phyloP scores from a whole-genome alignment of 2,329 filamentous ascomycete genomes.

The Fusarium sp. region DNA sequence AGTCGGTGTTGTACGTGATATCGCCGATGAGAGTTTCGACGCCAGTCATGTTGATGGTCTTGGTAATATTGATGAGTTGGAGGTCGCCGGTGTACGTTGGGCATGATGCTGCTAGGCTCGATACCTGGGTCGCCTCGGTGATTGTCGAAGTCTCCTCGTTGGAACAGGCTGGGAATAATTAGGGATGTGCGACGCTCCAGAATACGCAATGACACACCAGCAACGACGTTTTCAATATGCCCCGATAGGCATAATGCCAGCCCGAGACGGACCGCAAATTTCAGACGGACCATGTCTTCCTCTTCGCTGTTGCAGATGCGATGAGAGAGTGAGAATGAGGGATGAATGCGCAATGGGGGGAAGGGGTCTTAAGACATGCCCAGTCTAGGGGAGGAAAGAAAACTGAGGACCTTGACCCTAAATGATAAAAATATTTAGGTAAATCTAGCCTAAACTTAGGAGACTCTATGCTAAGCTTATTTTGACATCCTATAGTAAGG shows the following conservation, averaged over 20 bases:
- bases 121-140: neutral
- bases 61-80: neutral
- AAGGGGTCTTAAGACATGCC: neutral
- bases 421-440: too few species aligned
- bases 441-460: too few species aligned
- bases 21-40: neutral
- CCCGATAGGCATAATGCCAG: accelerated
- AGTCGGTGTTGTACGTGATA: neutral
- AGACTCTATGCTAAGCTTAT: too few species aligned
- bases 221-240: accelerated
- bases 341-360: neutral
- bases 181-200: accelerated
- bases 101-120: neutral
- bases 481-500: too few species aligned
- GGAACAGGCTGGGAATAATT: neutral
- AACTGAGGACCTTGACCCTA: too few species aligned
- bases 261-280: accelerated
- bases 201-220: accelerated
- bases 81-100: neutral
- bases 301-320: neutral
- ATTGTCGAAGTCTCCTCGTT: neutral
- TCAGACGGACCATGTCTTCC: accelerated
- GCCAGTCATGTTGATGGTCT: neutral
- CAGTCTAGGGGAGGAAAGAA: too few species aligned
- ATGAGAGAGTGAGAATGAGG: neutral